These are phyloP conservation scores for Aspergillus steynii DNA, from an alignment of 495 filamentous ascomycete genomes.

Conservation along the genomic window DNA sequence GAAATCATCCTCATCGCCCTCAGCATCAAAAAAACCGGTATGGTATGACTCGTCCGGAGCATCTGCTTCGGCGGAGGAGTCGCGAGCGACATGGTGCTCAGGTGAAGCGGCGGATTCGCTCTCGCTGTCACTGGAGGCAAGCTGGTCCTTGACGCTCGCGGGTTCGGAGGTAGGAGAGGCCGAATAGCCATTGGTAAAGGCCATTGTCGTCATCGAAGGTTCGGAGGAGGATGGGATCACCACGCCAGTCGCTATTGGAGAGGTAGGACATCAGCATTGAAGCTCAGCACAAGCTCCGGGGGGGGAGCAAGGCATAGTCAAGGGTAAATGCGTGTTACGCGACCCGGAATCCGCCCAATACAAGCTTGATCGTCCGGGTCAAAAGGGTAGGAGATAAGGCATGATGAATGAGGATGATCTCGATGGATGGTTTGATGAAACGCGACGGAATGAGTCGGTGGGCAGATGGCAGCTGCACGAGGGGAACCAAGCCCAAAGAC, in stretches of 20 bases:
- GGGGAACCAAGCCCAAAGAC: conserved; percentile 26
- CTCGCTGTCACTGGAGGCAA: conserved; percentile 49
- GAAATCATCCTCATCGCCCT: conserved; percentile 76
- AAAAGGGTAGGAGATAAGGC: conserved; percentile 34
- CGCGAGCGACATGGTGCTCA: conserved; percentile 43
- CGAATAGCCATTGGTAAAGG: conserved; percentile 51
- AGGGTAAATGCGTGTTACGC: conserved; percentile 35
- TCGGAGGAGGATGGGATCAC: conserved; percentile 52
- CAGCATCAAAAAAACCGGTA: conserved; percentile 37
- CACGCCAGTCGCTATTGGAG: conserved; percentile 50
- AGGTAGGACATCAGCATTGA: conserved; percentile 50
- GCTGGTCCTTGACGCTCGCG: conserved; percentile 36
- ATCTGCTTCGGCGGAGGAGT: conserved; percentile 58
- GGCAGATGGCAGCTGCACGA: conserved; percentile 18
- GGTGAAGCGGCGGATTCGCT: conserved; percentile 52
- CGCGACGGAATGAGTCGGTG: conserved; percentile 32
- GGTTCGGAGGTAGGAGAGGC: conserved; percentile 40
- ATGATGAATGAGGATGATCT: conserved; percentile 44
- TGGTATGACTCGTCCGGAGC: conserved; percentile 60
- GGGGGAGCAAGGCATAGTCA: conserved; percentile 19
- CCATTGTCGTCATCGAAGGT: conserved; percentile 36
- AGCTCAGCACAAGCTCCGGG: conserved; percentile 28
- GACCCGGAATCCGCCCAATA: conserved; percentile 32
- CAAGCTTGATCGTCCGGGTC: conserved; percentile 24
- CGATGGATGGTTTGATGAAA: conserved; percentile 47